Base-by-base conservation (phyloP, 371 early-diverging fungal genomes). In the Rhizopus sp. region DNA sequence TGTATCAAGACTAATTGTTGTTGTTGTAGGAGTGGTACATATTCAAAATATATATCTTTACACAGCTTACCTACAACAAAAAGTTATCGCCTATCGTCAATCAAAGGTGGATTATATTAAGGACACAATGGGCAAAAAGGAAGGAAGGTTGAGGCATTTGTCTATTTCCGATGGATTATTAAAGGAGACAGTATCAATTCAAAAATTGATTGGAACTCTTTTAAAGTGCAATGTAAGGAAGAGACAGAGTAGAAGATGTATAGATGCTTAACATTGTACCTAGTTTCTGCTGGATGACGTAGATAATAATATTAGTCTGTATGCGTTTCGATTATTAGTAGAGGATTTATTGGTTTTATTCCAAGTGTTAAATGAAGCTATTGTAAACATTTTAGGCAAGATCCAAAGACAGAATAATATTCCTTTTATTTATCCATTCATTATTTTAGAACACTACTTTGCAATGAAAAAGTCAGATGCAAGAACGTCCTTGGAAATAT, bases 281-380 rank as follows among this genome's bases (percentile, higher is more conserved):
- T 33, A 63, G 63, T 69, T 88, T 88, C 50, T 69, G 10, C 39
- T 88, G 16, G 93, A 93, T 29, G 89, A 90, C 31, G 79, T 92
- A 30, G 90, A 94, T 73, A 94, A 94, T 65, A 90, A 92, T 16
- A 88, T 94, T 4, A 93, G 94, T 0, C 75, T 93, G 29, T 86
- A 88, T 49, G 92, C 94, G 3, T 95, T 90, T 70, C 78, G 93
- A 13, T 70, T 96, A 50, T 76, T 95, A 17, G 72, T 95, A 16
- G 89, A 90, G 29, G 98, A 97, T 64, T 80, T 94, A 70, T 72
- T 96, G 49, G 80, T 82, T 8, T 77, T 96, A 15, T 96, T 94
- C 71, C 91, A 92, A 68, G 82, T 91, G 3, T 77, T 94, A 72
- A 97, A 96, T 68, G 94, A 94, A 68, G 93, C 91, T 13, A 92